phyloP scores from a whole-genome alignment of 768 basidiomycete species.

The Gloeostereum incarnatum region DNA sequence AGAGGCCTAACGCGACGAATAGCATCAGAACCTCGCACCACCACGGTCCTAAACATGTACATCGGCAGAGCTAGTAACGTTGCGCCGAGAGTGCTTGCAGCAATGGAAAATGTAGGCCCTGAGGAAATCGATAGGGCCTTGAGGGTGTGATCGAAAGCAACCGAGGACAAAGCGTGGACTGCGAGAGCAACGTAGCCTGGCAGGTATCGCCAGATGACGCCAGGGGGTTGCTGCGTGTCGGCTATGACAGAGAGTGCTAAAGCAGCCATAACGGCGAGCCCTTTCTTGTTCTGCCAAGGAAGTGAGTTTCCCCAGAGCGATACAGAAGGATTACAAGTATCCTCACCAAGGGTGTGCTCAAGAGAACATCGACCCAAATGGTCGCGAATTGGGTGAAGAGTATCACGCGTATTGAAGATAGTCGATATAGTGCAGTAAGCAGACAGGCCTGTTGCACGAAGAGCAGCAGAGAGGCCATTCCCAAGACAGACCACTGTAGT shows the following conservation, averaged over 20 bases:
- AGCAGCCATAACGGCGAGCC: conserved; percentile 34
- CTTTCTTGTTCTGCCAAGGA: conserved; percentile 49
- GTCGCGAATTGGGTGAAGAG: conserved; percentile 63
- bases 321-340: background rate
- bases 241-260: conserved; percentile 46
- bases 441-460: conserved; percentile 63
- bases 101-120: conserved; percentile 44
- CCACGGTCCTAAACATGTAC: conserved; percentile 47
- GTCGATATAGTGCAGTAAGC: conserved; percentile 57
- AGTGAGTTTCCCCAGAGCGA: conserved; percentile 5
- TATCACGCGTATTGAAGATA: conserved; percentile 59
- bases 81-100: conserved; percentile 52
- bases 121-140: conserved; percentile 48
- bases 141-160: conserved; percentile 54
- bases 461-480: conserved; percentile 53
- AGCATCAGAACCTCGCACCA: conserved; percentile 31
- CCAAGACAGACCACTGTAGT: conserved; percentile 61
- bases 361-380: conserved; percentile 51
- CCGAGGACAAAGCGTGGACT: conserved; percentile 50
- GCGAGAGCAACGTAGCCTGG: conserved; percentile 63
- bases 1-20: conserved; percentile 6
- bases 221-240: conserved; percentile 37
- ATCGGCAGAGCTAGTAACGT: conserved; percentile 54
- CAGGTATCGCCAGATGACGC: conserved; percentile 31
- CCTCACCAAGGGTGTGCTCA: conserved; percentile 39